These are phyloP conservation scores for Clavariopsis aquatica DNA, from an alignment of 495 filamentous ascomycete species.

Conservation along the genomic window DNA sequence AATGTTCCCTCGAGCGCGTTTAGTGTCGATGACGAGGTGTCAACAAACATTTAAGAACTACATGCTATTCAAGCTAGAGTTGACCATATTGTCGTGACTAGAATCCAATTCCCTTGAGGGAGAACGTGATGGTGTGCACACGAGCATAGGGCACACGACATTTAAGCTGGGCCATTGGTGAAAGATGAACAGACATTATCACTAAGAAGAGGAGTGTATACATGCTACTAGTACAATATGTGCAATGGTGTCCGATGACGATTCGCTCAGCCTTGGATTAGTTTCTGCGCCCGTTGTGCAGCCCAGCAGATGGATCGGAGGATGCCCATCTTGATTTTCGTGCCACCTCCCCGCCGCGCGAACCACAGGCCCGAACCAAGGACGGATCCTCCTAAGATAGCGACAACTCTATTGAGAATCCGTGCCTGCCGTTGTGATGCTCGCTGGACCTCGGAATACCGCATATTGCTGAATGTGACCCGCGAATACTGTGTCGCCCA, in stretches of 20 bases:
- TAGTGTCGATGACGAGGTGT: too few species aligned
- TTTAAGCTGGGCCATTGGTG: too few species aligned
- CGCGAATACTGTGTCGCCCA: constrained; percentile 93
- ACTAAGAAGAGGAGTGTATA: too few species aligned
- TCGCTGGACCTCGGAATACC: constrained; percentile 79
- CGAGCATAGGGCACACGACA: too few species aligned
- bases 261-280: neutral
- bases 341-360: constrained; percentile 7
- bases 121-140: too few species aligned
- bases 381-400: neutral
- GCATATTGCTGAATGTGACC: constrained; percentile 87
- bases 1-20: too few species aligned
- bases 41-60: too few species aligned
- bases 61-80: too few species aligned
- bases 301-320: neutral
- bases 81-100: too few species aligned
- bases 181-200: too few species aligned
- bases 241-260: neutral
- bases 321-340: constrained; percentile 17
- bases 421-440: constrained; percentile 67
- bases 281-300: neutral
- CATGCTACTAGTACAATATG: too few species aligned
- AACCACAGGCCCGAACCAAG: constrained; percentile 7
- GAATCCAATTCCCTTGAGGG: too few species aligned
- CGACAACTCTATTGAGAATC: constrained; percentile 28